Evolutionary conservation across 345 rosid genomes (phyloP).

Genomic region (Clausena lansium): DNA sequence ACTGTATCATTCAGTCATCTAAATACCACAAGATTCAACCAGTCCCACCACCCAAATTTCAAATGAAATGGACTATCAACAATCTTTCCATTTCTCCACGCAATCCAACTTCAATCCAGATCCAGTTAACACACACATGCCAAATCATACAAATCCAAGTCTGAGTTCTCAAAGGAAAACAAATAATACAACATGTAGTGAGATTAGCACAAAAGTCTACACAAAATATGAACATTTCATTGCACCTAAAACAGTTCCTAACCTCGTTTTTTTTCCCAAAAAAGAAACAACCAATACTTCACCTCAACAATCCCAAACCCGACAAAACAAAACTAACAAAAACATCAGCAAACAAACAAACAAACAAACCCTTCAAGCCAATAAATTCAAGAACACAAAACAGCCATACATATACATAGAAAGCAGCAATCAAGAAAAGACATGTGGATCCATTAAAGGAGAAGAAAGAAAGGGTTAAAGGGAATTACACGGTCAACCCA

Average conservation of each 20-base stretch:
- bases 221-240: not conserved
- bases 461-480: not conserved
- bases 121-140: not conserved
- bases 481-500: slow-evolving; percentile 70
- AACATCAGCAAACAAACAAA: not conserved
- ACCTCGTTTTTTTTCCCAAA: not conserved
- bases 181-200: not conserved
- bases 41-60: not conserved
- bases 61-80: not conserved
- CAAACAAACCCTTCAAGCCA: not conserved
- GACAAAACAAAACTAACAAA: not conserved
- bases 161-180: not conserved
- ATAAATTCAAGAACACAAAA: not conserved
- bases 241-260: not conserved
- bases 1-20: not conserved
- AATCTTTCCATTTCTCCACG: not conserved
- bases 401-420: not conserved
- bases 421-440: not conserved
- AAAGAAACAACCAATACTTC: not conserved
- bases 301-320: not conserved
- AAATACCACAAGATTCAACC: slow-evolving; percentile 7
- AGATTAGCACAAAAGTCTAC: not conserved
- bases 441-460: too few species aligned
- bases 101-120: not conserved
- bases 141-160: not conserved